phyloP scores from a whole-genome alignment of 345 rosid species.

The Sonneratia caseolaris region DNA sequence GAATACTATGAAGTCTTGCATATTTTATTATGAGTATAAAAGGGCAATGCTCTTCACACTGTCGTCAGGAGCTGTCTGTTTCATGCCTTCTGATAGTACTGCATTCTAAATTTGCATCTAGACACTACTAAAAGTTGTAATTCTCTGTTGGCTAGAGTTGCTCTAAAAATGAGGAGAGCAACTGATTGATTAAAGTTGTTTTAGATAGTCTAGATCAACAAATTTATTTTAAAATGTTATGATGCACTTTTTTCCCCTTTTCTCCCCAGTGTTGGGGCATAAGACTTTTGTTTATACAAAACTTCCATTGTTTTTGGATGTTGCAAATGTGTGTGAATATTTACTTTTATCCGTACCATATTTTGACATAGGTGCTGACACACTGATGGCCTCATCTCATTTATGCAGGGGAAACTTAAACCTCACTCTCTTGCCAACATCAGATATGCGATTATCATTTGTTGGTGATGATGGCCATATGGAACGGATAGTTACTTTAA shows the following conservation, averaged over 20 bases:
- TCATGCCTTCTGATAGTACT: neutral
- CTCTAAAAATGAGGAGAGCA: neutral
- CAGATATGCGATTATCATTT: conserved; percentile 73
- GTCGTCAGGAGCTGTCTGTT: neutral
- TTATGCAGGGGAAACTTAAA: conserved; percentile 72
- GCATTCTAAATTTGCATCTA: neutral
- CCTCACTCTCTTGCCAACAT: conserved; percentile 69
- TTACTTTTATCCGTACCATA: neutral
- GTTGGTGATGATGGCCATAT: conserved; percentile 72
- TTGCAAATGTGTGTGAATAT: neutral
- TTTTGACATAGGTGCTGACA: neutral
- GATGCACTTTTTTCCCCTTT: neutral
- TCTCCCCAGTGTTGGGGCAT: neutral
- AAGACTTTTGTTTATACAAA: neutral
- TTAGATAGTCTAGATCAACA: no score
- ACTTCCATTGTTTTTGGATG: neutral
- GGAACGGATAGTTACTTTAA: conserved; percentile 56
- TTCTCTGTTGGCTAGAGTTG: neutral
- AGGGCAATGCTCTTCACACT: neutral
- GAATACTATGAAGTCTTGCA: neutral
- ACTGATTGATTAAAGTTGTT: no score
- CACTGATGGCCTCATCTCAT: neutral
- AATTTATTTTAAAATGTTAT: no score
- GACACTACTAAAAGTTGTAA: neutral
- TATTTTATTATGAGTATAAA: neutral